Conservation (phyloP, 305 asterid species). For the Ajuga reptans region DNA sequence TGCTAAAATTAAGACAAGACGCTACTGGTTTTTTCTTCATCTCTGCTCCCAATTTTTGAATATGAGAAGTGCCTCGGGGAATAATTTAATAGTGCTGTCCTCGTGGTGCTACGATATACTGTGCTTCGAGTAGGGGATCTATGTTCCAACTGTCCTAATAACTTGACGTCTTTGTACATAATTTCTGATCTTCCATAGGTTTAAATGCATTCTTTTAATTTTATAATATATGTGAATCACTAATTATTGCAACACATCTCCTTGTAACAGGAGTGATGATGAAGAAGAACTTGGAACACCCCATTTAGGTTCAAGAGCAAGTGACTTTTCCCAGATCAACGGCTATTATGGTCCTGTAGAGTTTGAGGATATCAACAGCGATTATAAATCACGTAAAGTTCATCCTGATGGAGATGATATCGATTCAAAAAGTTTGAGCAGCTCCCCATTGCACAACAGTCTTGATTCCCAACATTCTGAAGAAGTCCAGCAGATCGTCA, state of each 20-base stretch:
- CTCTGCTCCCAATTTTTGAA: neutral
- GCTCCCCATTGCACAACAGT: conserved; percentile 34
- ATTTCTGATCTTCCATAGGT: conserved; percentile 1
- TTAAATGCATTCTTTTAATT: neutral
- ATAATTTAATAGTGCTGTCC: conserved; percentile 2
- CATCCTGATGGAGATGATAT: conserved; percentile 55
- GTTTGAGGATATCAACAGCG: conserved; percentile 45
- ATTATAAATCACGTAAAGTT: conserved; percentile 45
- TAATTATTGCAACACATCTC: conserved; percentile 13
- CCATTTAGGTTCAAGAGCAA: conserved; percentile 36
- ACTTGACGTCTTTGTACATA: neutral
- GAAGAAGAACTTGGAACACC: conserved; percentile 59
- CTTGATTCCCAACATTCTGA: conserved; percentile 44
- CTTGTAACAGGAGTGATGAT: conserved; percentile 60
- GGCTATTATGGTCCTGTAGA: conserved; percentile 49
- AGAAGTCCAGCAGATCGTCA: conserved; percentile 44
- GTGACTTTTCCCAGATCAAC: conserved; percentile 44
- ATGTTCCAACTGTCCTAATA: neutral
- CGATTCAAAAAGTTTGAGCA: conserved; percentile 40
- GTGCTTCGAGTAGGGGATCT: neutral
- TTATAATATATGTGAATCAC: conserved; percentile 2
- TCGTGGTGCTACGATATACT: neutral
- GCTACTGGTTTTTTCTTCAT: too few relatives aligned
- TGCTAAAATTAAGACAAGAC: conserved; percentile 4
- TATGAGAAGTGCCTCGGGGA: neutral